Evolutionary conservation across 768 basidiomycete genomes (phyloP), one percentile per base, ranked within the genome.

Genomic region (Tricholoma sp.): DNA sequence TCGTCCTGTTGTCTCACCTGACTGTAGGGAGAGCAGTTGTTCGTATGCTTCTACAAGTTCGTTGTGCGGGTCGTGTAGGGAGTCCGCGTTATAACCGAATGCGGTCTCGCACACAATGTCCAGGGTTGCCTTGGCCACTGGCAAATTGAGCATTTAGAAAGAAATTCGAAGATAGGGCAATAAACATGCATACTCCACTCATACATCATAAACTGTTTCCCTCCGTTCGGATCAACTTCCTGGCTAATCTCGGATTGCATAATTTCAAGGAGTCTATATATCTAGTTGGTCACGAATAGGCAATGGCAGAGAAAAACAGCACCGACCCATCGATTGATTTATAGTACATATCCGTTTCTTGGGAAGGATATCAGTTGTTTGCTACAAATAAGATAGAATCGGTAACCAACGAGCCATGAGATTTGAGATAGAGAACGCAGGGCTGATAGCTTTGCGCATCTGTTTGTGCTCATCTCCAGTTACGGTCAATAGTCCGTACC

Each of bases 61-160:
- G 53, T 79, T 79, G 54, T 76, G 63, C 0, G 79, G 76, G 55
- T 79, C 68, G 59, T 72, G 73, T 11, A 81, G 66, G 2, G 76
- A 75, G 57, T 80, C 74, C 6, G 78, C 58, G 36, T 69, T 64
- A 61, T 81, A 81, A 11, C 76, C 77, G 53, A 81, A 80, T 0
- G 77, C 78, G 9, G 80, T 77, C 6, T 71, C 70, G 65, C 78
- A 80, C 45, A 81, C 80, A 53, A 81, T 78, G 59, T 81, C 80
- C 7, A 82, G 71, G 0, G 80, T 80, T 0, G 75, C 76, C 67
- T 79, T 80, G 60, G 75, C 76, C 73, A 80, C 78, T 80, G 48
- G 13, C 20, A 39, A 52, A 29, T 7, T 37, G 17, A n/a, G 36
- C 7, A 9, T 13, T 7, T 15, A 12, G 15, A 36, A 44, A 39